phyloP scores from a whole-genome alignment of 1,139 yeast genomes.

The Scheffersomyces titani region DNA sequence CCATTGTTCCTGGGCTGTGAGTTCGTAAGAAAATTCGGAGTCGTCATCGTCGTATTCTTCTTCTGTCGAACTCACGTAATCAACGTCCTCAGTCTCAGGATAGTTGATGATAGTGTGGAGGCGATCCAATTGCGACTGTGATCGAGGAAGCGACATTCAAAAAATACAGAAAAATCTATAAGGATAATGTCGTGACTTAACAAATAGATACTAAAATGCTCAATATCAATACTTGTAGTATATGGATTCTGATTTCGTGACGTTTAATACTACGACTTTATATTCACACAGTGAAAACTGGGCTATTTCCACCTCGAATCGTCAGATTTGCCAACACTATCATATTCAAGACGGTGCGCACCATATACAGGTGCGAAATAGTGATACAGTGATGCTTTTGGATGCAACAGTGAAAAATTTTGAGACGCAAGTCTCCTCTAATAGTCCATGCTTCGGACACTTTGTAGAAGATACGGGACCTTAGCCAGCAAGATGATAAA shows the following conservation, averaged over 20 bases:
- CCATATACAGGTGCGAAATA: background rate
- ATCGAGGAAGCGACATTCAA: background rate
- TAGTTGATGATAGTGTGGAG: background rate
- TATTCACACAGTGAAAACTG: background rate
- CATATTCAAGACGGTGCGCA: background rate
- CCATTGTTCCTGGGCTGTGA: conserved; percentile 72
- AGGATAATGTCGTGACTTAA: background rate
- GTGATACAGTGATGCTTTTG: background rate
- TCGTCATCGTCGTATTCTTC: conserved; percentile 12
- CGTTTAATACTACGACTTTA: background rate
- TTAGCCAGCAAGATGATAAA: background rate
- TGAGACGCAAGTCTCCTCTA: background rate
- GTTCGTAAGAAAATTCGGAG: conserved; percentile 7
- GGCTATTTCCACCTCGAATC: background rate
- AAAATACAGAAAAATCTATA: background rate
- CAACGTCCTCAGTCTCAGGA: background rate
- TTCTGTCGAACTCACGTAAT: conserved; percentile 2
- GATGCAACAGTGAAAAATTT: background rate
- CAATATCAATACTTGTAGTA: background rate
- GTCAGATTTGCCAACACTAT: background rate
- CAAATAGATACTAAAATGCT: background rate
- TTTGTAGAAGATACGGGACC: background rate
- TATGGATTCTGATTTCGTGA: background rate
- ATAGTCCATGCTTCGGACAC: background rate
- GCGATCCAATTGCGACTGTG: conserved; percentile 1